phyloP scores from a whole-genome alignment of 805 yeast species.

The Schwanniomyces occidentalis region DNA sequence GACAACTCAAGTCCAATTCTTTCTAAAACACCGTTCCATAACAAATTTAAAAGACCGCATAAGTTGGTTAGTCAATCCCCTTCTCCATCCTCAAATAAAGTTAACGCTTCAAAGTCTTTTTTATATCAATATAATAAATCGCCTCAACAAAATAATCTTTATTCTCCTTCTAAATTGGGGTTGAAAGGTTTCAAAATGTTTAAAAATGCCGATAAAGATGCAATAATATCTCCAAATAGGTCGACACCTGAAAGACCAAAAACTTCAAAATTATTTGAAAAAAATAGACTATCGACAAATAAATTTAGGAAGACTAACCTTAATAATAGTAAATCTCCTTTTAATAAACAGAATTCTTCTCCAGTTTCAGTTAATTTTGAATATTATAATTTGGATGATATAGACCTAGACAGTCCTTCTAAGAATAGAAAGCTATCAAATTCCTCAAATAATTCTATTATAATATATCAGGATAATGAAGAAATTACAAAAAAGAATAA shows the following conservation, averaged over 20 bases:
- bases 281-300: constrained; percentile 8
- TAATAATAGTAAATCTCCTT: constrained; percentile 8
- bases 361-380: constrained; percentile 16
- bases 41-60: constrained; percentile 46
- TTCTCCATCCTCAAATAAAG: constrained; percentile 31
- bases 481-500: constrained; percentile 6
- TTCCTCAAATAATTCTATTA: constrained; percentile 15
- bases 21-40: constrained; percentile 15
- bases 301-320: constrained; percentile 14
- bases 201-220: constrained; percentile 33
- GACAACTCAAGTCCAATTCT: constrained; percentile 13
- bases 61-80: constrained; percentile 45
- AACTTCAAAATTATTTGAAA: constrained; percentile 3
- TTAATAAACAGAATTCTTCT: constrained; percentile 7
- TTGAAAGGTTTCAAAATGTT: constrained; percentile 34
- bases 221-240: constrained; percentile 34
- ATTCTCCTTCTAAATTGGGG: constrained; percentile 30
- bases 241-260: constrained; percentile 12
- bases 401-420: constrained; percentile 30
- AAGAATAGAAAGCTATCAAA: constrained; percentile 24
- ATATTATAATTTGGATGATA: constrained; percentile 27
- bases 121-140: constrained; percentile 2
- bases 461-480: constrained; percentile 24
- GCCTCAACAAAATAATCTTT: constrained; percentile 9
- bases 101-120: constrained; percentile 7